These are phyloP conservation scores for Lentithecium fluviatile DNA, from an alignment of 495 filamentous ascomycete genomes.

Conservation along the genomic window DNA sequence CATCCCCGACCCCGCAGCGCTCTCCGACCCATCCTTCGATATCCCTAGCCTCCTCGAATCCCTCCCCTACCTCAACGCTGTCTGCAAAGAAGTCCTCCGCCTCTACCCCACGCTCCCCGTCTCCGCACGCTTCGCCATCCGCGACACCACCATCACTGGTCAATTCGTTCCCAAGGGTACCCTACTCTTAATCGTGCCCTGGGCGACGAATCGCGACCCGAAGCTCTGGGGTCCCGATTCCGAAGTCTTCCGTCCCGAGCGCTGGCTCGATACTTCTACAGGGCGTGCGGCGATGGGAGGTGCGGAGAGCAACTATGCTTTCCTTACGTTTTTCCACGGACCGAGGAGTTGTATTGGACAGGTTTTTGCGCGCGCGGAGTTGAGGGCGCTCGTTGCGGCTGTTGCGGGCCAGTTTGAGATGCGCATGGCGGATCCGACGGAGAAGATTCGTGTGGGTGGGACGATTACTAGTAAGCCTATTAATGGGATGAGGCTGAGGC, in stretches of 20 bases:
- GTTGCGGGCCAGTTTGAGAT: conserved; percentile 29
- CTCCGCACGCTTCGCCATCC: conserved; percentile 51
- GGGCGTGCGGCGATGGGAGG: conserved; percentile 34
- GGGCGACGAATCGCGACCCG: conserved; percentile 40
- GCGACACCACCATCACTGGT: conserved; percentile 46
- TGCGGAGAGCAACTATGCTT: conserved; percentile 35
- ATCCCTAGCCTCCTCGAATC: conserved; percentile 48
- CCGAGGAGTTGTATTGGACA: conserved; percentile 42
- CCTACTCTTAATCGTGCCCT: conserved; percentile 34
- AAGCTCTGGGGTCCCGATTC: conserved; percentile 38
- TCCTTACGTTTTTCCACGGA: conserved; percentile 41
- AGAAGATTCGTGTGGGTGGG: conserved; percentile 19
- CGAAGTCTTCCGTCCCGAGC: conserved; percentile 36
- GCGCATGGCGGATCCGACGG: conserved; percentile 29
- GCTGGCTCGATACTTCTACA: conserved; percentile 37
- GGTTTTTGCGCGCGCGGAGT: conserved; percentile 39
- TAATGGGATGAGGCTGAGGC: conserved; percentile 11
- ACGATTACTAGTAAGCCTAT: conserved; percentile 32
- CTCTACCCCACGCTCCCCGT: conserved; percentile 51
- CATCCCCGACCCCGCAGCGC: conserved; percentile 38
- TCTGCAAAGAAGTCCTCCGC: conserved; percentile 46
- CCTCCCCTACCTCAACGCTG: conserved; percentile 54
- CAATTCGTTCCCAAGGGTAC: conserved; percentile 36
- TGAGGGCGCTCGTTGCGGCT: conserved; percentile 38
- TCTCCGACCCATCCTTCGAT: conserved; percentile 9